phyloP scores from a whole-genome alignment of 148 eudicot genomes.

The Chenopodium album region DNA sequence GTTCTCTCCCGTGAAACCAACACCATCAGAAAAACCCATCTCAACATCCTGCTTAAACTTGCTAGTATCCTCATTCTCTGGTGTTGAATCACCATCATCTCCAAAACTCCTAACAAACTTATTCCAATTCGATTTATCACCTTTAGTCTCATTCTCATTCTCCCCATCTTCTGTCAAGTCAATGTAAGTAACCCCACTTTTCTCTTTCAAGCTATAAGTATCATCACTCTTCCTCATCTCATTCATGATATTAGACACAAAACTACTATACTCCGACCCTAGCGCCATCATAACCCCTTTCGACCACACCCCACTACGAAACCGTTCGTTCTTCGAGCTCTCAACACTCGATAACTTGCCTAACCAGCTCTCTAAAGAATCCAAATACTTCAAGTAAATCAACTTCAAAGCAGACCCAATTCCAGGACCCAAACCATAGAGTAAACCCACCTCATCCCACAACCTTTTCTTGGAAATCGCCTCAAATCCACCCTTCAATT shows the following conservation, averaged over 20 bases:
- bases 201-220: constrained; percentile 37
- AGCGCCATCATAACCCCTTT: constrained; percentile 40
- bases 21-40: constrained; percentile 2
- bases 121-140: constrained; percentile 17
- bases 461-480: constrained; percentile 37
- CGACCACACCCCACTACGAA: constrained; percentile 15
- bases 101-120: constrained; percentile 20
- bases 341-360: constrained; percentile 23
- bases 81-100: constrained; percentile 18
- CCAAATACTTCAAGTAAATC: constrained; percentile 57
- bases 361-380: constrained; percentile 36
- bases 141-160: constrained; percentile 14
- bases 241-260: constrained; percentile 30
- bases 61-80: constrained; percentile 8
- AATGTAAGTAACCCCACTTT: constrained; percentile 28
- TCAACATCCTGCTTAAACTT: neutral
- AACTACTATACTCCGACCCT: constrained; percentile 35
- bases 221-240: constrained; percentile 37
- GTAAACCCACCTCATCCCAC: constrained; percentile 60
- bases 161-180: constrained; percentile 5
- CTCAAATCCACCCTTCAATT: constrained; percentile 56
- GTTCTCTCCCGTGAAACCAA: neutral
- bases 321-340: constrained; percentile 19
- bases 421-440: constrained; percentile 45
- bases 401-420: constrained; percentile 53